Evolutionary conservation across 2,329 filamentous ascomycete species (phyloP), one percentile per base, ranked within the genome.

Genomic region (Xylaria sp.): DNA sequence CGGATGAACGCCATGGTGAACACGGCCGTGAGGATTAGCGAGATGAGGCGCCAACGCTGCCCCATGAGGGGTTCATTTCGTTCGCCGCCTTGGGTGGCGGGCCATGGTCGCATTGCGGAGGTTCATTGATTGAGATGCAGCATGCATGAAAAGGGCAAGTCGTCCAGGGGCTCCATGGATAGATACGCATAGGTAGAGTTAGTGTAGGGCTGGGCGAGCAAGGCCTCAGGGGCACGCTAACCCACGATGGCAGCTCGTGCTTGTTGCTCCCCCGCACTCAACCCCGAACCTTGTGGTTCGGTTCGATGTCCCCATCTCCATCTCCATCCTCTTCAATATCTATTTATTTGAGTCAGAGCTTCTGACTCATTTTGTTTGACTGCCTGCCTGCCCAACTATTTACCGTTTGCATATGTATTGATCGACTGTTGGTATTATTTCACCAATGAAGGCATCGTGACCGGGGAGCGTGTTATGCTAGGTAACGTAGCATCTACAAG

Each of bases 1-100:
- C 63, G 60, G 42, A 72, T 42, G 7, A 66, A 55, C 47, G 59
- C 69, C 71, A 74, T 74, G 14, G 54, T 69, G 39, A 65, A 14
- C 14, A 70, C 34, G 7, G 53, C 30, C 12, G 67, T 30, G 50
- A 74, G 24, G 9, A 71, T 54, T 24, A 61, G 53, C 60, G 70
- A 55, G 19, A 67, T 53, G 51, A 63, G 55, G 34, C 61, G 56
- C 66, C 69, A 39, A 17, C 51, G 24, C 24, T 27, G 60, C 19
- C 61, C 54, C 42, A 12, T 50, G 68, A 68, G 68, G 68, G 68
- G 55, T 51, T 64, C 45, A 56, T 57, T 60, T 45, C 47, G 6
- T 27, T 30, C 39, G 30, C 17, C 45, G 39, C 47, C 57, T 55
- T n/a, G 12, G 61, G 19, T 55, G 39, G 48, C 54, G 34, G 27